phyloP scores from a whole-genome alignment of 2,329 filamentous ascomycete genomes.

The Cercospora zeina region DNA sequence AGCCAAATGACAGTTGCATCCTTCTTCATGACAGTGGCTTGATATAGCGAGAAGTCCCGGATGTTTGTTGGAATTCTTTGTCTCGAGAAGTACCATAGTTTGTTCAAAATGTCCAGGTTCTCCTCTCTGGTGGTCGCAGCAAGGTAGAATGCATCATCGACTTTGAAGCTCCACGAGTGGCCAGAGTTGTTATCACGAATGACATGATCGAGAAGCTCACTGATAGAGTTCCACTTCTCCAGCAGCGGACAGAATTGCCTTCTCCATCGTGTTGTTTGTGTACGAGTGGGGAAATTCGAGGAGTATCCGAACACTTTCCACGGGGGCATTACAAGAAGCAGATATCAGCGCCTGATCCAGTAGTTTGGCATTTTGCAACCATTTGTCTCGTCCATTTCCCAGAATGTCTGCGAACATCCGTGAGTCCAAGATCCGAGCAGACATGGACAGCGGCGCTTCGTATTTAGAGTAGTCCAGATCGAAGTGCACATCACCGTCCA shows the following conservation, averaged over 20 bases:
- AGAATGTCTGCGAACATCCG: background rate
- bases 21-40: background rate
- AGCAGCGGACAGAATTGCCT: background rate
- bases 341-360: background rate
- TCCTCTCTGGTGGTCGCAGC: background rate
- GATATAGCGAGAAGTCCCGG: background rate
- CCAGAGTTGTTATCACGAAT: background rate
- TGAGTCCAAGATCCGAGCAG: background rate
- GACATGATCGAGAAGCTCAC: background rate
- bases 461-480: background rate
- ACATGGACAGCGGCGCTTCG: background rate
- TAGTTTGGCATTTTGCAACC: background rate
- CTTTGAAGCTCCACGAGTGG: background rate
- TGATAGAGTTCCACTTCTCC: background rate
- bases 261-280: background rate
- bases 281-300: background rate
- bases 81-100: background rate
- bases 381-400: background rate
- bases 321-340: background rate
- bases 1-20: background rate
- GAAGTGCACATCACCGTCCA: background rate
- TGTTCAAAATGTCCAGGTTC: background rate
- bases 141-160: background rate
- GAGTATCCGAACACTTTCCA: background rate
- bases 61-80: background rate